Percentiles rank a stretch among this genome's conserved stretches.
Evolutionary conservation across 768 basidiomycete genomes (phyloP).

Genomic region (Macrolepiota dolichaula): DNA sequence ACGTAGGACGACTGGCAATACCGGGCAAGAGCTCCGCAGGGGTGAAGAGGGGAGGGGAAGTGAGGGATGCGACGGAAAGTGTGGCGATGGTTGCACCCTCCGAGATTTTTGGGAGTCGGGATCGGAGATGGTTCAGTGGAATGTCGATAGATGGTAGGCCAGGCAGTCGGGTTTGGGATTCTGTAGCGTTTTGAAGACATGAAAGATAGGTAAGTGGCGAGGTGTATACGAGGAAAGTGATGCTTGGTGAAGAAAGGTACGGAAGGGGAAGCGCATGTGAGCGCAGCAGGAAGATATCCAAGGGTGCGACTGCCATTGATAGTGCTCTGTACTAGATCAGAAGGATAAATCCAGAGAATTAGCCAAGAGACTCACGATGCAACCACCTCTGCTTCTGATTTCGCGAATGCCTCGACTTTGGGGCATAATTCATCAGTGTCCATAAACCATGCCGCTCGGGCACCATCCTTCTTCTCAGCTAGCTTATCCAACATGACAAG

Average conservation of each 20-base stretch:
- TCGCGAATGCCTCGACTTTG: conserved; percentile 46
- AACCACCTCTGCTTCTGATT: conserved; percentile 48
- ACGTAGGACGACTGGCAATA: conserved; percentile 46
- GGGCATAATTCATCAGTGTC: conserved; percentile 55
- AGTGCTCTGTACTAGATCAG: conserved; percentile 24
- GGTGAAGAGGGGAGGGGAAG: conserved; percentile 35
- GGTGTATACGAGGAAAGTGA: conserved; percentile 70
- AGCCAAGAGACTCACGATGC: conserved; percentile 42
- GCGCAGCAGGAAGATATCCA: conserved; percentile 71
- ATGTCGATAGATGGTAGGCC: conserved; percentile 48
- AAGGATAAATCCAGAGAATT: background rate
- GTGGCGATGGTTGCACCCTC: conserved; percentile 57
- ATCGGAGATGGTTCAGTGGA: conserved; percentile 43
- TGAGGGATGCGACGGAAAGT: conserved; percentile 36
- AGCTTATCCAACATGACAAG: conserved; percentile 71
- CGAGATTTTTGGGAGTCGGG: conserved; percentile 34
- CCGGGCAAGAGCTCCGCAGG: conserved; percentile 42
- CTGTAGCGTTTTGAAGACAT: conserved; percentile 37
- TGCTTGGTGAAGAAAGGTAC: conserved; percentile 61
- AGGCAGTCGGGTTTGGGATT: conserved; percentile 15
- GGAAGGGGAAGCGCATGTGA: conserved; percentile 69
- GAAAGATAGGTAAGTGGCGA: conserved; percentile 70
- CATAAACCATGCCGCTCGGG: conserved; percentile 73
- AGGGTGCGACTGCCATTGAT: conserved; percentile 39
- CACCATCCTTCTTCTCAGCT: conserved; percentile 56